Evolutionary conservation across 192 early-diverging fungal genomes (phyloP).

Genomic region (Podila horticola): DNA sequence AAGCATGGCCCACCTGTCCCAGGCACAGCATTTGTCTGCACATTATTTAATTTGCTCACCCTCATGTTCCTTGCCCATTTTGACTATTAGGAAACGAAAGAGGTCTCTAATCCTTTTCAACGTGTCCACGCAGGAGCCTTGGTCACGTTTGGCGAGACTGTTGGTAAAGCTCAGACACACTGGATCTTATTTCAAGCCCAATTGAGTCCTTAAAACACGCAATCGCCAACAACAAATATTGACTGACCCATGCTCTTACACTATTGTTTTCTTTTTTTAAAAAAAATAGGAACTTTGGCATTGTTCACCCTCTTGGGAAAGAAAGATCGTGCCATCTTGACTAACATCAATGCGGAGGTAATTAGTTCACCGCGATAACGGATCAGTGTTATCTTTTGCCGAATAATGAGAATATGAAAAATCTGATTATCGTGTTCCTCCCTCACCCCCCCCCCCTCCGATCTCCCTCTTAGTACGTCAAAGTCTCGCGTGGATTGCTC

Average conservation of each 20-base stretch:
- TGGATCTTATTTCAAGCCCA: not conserved
- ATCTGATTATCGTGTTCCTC: not conserved
- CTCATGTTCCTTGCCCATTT: not conserved
- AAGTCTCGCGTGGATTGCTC: conserved; percentile 32
- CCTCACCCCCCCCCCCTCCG: not conserved
- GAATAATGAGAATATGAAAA: not conserved
- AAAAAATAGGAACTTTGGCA: conserved; percentile 53
- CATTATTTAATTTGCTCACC: not conserved
- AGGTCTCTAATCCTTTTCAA: conserved; percentile 58
- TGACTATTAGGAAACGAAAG: conserved; percentile 56
- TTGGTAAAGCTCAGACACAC: not conserved
- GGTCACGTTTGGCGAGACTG: conserved; percentile 64
- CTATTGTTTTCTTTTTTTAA: not conserved
- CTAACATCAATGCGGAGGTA: conserved; percentile 61
- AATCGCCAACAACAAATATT: not conserved
- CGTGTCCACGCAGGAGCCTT: conserved; percentile 63
- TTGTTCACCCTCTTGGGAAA: conserved; percentile 52
- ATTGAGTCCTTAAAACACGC: not conserved
- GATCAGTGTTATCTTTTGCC: not conserved
- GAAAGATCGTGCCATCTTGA: conserved; percentile 58
- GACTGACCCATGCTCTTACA: not conserved
- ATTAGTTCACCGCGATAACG: not conserved
- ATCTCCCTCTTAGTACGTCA: conserved; percentile 22
- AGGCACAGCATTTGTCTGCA: not conserved
- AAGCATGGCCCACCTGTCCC: not conserved